Evolutionary conservation across 2,329 filamentous ascomycete genomes (phyloP).

Genomic region (Calonectria honghensis): DNA sequence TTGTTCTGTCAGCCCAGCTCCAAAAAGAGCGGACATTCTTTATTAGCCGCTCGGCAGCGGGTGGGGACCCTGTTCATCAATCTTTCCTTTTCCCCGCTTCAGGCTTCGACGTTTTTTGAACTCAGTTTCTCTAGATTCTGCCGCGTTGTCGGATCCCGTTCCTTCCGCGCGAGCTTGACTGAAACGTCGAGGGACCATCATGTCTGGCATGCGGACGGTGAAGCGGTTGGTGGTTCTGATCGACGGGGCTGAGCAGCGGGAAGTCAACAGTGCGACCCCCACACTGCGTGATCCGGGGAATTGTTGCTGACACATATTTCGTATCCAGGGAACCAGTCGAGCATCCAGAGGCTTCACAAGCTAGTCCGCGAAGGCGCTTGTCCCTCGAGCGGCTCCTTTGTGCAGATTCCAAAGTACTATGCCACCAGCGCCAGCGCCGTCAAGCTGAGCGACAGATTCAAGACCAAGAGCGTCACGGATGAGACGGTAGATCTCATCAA

Average conservation of each 20-base stretch:
- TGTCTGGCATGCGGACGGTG: constrained; percentile 44
- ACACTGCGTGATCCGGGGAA: neutral
- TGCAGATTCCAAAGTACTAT: constrained; percentile 49
- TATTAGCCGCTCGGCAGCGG: neutral
- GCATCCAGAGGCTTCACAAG: constrained; percentile 46
- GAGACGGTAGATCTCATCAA: constrained; percentile 47
- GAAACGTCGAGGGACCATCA: constrained; percentile 24
- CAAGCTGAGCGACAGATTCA: constrained; percentile 46
- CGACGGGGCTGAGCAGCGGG: constrained; percentile 45
- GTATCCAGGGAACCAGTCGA: constrained; percentile 47
- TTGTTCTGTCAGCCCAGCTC: neutral
- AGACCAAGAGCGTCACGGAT: constrained; percentile 38
- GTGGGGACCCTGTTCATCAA: constrained; percentile 14
- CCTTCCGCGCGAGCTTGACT: neutral
- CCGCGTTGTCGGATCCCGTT: neutral
- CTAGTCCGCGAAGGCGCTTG: constrained; percentile 44
- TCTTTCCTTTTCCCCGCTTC: constrained; percentile 25
- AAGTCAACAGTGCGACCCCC: constrained; percentile 37
- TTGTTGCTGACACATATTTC: constrained; percentile 32
- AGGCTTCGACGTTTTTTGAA: constrained; percentile 7
- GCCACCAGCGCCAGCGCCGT: constrained; percentile 27
- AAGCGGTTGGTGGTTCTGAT: constrained; percentile 50
- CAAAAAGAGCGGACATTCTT: neutral
- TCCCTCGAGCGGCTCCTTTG: constrained; percentile 24
- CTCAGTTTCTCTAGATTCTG: constrained; percentile 2